Percentiles rank a stretch among this genome's conserved stretches.
These are phyloP conservation scores for Brasenia schreberi DNA, from an alignment of 164 flowering plant genomes.

Conservation along the genomic window DNA sequence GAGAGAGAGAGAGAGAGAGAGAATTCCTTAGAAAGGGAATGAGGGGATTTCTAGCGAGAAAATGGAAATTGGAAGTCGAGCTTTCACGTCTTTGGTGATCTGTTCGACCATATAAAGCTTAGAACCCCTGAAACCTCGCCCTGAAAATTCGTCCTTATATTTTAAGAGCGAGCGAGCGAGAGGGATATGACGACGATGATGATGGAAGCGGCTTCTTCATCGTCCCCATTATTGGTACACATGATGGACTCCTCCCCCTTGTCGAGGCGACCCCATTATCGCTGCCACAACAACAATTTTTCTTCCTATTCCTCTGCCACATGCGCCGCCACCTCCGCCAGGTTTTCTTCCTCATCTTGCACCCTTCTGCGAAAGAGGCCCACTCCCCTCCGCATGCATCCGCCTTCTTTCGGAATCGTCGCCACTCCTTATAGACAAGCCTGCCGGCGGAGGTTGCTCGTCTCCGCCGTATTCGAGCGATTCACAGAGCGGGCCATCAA, in stretches of 20 bases:
- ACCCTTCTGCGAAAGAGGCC: constrained; percentile 6
- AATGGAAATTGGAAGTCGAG: too few relatives aligned
- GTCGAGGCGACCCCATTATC: constrained; percentile 4
- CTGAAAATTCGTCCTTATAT: not conserved
- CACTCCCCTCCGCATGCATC: constrained; percentile 6
- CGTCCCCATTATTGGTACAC: not conserved
- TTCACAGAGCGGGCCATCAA: constrained; percentile 75
- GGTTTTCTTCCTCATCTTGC: constrained; percentile 5
- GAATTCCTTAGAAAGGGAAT: too few relatives aligned
- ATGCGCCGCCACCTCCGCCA: constrained; percentile 1
- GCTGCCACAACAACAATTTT: constrained; percentile 5
- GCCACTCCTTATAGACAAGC: constrained; percentile 3
- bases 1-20: too few relatives aligned
- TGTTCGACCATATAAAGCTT: too few relatives aligned
- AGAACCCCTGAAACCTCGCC: too few relatives aligned
- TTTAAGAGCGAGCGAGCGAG: too few relatives aligned
- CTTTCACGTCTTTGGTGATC: too few relatives aligned
- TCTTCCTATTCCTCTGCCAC: constrained; percentile 2
- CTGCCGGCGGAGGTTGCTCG: constrained; percentile 2
- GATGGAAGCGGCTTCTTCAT: constrained; percentile 5
- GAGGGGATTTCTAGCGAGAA: too few relatives aligned
- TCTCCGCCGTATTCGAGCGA: constrained; percentile 53
- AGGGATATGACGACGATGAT: too few relatives aligned
- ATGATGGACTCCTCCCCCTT: constrained; percentile 3
- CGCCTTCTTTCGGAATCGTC: constrained; percentile 15